Evolutionary conservation across 2,329 filamentous ascomycete species (phyloP), one percentile per base, ranked within the genome.

Genomic region (Aspergillus amoenus): DNA sequence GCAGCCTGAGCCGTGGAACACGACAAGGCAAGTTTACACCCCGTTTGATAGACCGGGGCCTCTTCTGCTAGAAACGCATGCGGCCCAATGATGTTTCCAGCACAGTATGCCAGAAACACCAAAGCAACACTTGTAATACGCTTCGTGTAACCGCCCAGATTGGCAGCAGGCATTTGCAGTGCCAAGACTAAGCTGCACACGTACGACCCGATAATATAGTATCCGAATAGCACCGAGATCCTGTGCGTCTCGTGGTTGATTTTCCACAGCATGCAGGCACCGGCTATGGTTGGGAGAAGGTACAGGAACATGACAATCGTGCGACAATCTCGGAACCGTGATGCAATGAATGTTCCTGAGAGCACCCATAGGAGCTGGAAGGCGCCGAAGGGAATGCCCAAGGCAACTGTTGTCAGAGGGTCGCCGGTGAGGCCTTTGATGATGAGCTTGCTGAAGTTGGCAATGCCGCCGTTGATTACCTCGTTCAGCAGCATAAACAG

Each of bases 361-460:
- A 85, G 75, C 37, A 85, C 79, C 43, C 60, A 70, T n/a, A 82
- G 66, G 3, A 82, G 74, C 54, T 83, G 81, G 62, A 82, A 83
- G 1, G 74, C 79, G 5, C 83, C 83, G 43, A 79, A 76, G 0
- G 83, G 83, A 32, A 85, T 84, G 0, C 81, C 82, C 3, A 82
- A 74, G 0, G 78, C 79, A 0, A 81, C 82, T 0, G 83, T 83
- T 7, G 73, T 64, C 0, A 82, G 70, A 0, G 79, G 61, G 47
- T 78, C 73, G 1, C 79, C 76, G 55, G 83, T 83, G 15, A 71
- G 55, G 11, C 68, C 68, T 50, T 69, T 69, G 65, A 84, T 77
- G 53, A 84, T 84, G 21, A 82, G 74, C 54, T 82, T 84, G 40
- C 80, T 78, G 60, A 84, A 84, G 61, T 81, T 84, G 5, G 82